Percentiles rank a stretch among this genome's conserved stretches.
Evolutionary conservation across 768 basidiomycete genomes (phyloP).

Genomic region (Lepiota brunneoincarnata): DNA sequence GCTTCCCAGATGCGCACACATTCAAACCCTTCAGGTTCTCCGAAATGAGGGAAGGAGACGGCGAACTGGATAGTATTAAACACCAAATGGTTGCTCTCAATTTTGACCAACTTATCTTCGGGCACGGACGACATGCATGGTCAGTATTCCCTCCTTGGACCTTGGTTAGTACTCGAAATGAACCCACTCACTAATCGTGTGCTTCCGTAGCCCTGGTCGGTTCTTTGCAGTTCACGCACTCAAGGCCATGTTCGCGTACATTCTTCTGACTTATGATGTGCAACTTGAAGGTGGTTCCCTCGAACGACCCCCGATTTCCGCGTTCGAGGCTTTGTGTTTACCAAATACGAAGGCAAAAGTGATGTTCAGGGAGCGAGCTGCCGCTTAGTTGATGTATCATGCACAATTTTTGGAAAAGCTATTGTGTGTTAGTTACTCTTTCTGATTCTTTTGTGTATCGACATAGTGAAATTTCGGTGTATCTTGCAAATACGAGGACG

Average conservation of each 20-base stretch:
- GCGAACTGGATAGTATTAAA: conserved; percentile 20
- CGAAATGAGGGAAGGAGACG: conserved; percentile 27
- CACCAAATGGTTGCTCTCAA: conserved; percentile 30
- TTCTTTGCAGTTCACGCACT: conserved; percentile 45
- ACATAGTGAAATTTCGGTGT: too few relatives aligned
- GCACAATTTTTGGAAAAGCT: too few relatives aligned
- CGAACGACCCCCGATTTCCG: not conserved
- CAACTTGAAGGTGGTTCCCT: conserved; percentile 15
- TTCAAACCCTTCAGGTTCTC: conserved; percentile 49
- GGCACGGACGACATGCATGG: conserved; percentile 32
- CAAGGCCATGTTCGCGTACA: conserved; percentile 38
- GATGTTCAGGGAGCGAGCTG: conserved; percentile 14
- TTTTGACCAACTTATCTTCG: conserved; percentile 34
- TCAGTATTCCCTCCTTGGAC: conserved; percentile 15
- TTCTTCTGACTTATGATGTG: conserved; percentile 38
- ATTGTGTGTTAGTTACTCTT: too few relatives aligned
- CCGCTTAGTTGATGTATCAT: not conserved
- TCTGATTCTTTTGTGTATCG: too few relatives aligned
- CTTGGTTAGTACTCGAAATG: not conserved
- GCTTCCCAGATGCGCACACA: conserved; percentile 27
- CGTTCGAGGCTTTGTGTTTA: not conserved
- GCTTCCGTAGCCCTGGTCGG: conserved; percentile 32
- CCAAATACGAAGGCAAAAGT: conserved; percentile 12
- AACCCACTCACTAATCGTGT: not conserved
- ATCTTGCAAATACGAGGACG: too few relatives aligned